These are phyloP conservation scores for Triticum monococcum DNA, from an alignment of 176 grass and related monocot species.

Conservation along the genomic window DNA sequence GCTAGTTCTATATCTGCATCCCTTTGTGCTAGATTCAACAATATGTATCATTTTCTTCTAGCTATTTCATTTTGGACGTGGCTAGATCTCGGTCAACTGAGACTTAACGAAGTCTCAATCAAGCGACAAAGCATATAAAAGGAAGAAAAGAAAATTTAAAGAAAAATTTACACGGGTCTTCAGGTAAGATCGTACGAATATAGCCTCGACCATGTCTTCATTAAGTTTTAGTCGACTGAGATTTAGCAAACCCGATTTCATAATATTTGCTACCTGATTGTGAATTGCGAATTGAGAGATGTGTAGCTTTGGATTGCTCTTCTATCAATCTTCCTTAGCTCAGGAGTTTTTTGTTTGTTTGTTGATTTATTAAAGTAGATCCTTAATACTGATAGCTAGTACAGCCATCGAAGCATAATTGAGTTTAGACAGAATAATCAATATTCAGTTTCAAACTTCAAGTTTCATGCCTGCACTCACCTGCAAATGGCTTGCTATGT, in stretches of 20 bases:
- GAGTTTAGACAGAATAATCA: background rate
- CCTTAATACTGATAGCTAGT: background rate
- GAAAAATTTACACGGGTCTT: too few species aligned
- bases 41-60: background rate
- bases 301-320: background rate
- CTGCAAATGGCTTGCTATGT: slow-evolving; percentile 93
- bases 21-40: background rate
- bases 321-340: background rate
- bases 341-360: background rate
- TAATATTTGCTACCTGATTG: background rate
- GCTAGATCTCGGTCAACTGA: too few species aligned
- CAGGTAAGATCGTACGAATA: too few species aligned
- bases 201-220: too few species aligned
- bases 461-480: slow-evolving; percentile 19
- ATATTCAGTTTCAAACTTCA: background rate
- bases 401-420: background rate
- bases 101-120: too few species aligned
- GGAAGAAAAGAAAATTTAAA: too few species aligned
- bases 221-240: too few species aligned
- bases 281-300: background rate
- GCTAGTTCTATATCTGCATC: background rate
- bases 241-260: too few species aligned
- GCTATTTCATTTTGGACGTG: background rate
- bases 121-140: too few species aligned
- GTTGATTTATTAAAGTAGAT: background rate